Evolutionary conservation across 352 stramenopile genomes (phyloP).

Genomic region (Phytophthora citrophthora): DNA sequence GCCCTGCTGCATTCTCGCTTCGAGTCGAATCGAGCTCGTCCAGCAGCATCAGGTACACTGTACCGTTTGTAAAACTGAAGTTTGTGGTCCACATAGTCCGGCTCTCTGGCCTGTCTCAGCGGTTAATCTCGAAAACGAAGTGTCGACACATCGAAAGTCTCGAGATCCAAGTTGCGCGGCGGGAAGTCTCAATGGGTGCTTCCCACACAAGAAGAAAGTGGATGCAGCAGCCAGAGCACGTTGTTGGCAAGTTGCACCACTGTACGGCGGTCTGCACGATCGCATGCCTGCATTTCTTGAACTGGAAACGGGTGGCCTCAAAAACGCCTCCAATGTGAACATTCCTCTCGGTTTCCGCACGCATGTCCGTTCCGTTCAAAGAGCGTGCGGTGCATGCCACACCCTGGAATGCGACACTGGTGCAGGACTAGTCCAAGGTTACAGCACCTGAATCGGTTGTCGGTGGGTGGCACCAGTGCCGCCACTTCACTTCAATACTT

Average conservation of each 20-base stretch:
- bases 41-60: not conserved
- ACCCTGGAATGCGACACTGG: conserved; percentile 20
- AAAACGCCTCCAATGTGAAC: conserved; percentile 23
- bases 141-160: not conserved
- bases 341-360: conserved; percentile 31
- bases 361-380: conserved; percentile 31
- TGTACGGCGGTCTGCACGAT: conserved; percentile 5
- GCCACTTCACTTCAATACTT: conserved; percentile 20
- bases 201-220: conserved; percentile 12
- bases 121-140: conserved; percentile 4
- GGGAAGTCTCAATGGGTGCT: conserved; percentile 7
- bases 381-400: conserved; percentile 21
- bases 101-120: conserved; percentile 16
- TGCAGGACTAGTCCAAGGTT: conserved; percentile 28
- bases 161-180: not conserved
- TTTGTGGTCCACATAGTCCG: conserved; percentile 19
- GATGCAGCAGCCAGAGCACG: not conserved
- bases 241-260: not conserved
- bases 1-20: not conserved
- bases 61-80: conserved; percentile 11
- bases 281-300: conserved; percentile 27
- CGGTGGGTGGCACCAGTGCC: not conserved
- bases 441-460: not conserved
- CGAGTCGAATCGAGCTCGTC: not conserved
- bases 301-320: conserved; percentile 13